Base-by-base conservation (phyloP, 768 basidiomycete species). In the Obba rivulosa region DNA sequence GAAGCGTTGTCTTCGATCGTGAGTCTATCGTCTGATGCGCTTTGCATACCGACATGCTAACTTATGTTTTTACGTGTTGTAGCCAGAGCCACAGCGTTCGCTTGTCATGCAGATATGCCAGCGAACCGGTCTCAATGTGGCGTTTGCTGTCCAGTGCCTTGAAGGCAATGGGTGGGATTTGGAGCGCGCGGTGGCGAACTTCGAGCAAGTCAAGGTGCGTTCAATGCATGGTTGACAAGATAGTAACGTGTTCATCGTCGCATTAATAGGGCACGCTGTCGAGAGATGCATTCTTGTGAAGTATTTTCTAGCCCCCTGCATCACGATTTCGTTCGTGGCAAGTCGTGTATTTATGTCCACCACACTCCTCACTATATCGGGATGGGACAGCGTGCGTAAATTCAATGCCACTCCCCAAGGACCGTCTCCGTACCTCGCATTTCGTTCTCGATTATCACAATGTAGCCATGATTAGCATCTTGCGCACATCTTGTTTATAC, bases 121-220 rank as follows among this genome's bases (percentile, higher is more conserved):
- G 42, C 75, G 77, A 48, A 97, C 95, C 0, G 76, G 82, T 18
- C 72, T 99, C 60, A 96, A 88, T 51, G 78, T 79, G 14, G 75
- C 79, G 56, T 95, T 81, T 59, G 79, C 92, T 5, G 69, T 85
- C n/a, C 83, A 96, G 51, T 97, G 95, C 62, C 66, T 98, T 50
- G 73, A 79, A 56, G 83, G 81, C 42, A 96, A 94, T 61, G 80
- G 70, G 8, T 98, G 93, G 93, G 80, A 93, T 61, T 57, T 88
- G 43, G 81, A 82, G 39, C 74, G 76, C 50, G 96, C 96, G 0
- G 60, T 92, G 21, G 75, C 77, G 43, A 94, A 95, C 61, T 98
- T 92, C 66, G 82, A 92, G 60, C 76, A 87, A 63, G 87, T 97
- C 58, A 88, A 87, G 79, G 88, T 88, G 54, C 49, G 81, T 69